Percentiles rank a stretch among this genome's conserved stretches.
These are phyloP conservation scores for Plasmopara viticola DNA, from an alignment of 352 stramenopile genomes.

Conservation along the genomic window DNA sequence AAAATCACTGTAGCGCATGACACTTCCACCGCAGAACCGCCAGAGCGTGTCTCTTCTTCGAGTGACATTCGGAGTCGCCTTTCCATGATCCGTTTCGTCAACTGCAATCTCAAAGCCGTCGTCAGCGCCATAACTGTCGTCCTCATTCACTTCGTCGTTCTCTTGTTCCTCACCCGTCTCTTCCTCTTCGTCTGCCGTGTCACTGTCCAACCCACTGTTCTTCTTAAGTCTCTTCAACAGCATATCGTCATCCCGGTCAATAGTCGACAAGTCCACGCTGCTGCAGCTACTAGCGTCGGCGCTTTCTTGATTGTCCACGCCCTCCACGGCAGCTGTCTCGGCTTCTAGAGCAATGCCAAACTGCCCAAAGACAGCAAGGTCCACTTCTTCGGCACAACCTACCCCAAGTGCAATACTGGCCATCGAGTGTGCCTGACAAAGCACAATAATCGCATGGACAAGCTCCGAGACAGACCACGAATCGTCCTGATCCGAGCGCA, in stretches of 20 bases:
- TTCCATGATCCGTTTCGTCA: constrained; percentile 40
- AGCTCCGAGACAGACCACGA: constrained; percentile 85
- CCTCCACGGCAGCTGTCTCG: constrained; percentile 10
- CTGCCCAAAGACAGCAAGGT: constrained; percentile 61
- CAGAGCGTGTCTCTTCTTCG: constrained; percentile 65
- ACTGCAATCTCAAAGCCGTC: constrained; percentile 53
- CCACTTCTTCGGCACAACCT: constrained; percentile 69
- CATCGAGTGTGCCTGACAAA: constrained; percentile 82
- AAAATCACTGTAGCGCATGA: constrained; percentile 81
- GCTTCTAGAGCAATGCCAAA: constrained; percentile 43
- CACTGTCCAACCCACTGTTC: constrained; percentile 45
- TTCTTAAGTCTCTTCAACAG: constrained; percentile 62
- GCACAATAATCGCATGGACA: constrained; percentile 79
- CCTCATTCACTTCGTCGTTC: constrained; percentile 21
- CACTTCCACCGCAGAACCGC: constrained; percentile 74
- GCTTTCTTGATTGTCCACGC: constrained; percentile 20
- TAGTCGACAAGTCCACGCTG: constrained; percentile 60
- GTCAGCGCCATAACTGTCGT: constrained; percentile 24
- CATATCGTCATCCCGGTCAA: constrained; percentile 70
- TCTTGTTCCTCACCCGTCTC: constrained; percentile 24
- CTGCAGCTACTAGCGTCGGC: constrained; percentile 42
- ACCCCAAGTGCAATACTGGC: constrained; percentile 70
- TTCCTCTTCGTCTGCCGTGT: constrained; percentile 56
- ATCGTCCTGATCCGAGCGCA: constrained; percentile 61
- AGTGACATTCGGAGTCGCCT: constrained; percentile 19